Percentiles rank a stretch among this genome's conserved stretches.
These are phyloP conservation scores for Aspergillus jensenii DNA, from an alignment of 2,329 filamentous ascomycete genomes.

Conservation along the genomic window DNA sequence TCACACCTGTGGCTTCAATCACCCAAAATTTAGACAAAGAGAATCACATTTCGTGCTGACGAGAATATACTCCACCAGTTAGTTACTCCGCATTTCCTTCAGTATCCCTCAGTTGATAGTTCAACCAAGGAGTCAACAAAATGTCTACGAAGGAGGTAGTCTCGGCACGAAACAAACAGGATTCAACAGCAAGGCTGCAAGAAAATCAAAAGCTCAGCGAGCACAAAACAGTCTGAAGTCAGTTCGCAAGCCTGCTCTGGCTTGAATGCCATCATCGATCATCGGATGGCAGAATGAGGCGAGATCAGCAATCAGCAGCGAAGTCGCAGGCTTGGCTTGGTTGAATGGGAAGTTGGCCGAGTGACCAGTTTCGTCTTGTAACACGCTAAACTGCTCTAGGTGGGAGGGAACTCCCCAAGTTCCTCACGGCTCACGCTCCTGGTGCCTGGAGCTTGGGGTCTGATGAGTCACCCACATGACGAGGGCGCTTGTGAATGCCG, in stretches of 20 bases:
- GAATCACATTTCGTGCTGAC: too few relatives aligned
- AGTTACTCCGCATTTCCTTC: not conserved
- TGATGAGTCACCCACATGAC: slow-evolving; percentile 8
- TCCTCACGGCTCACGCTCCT: not conserved
- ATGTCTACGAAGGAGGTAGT: not conserved
- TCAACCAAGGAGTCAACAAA: not conserved
- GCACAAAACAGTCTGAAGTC: too few relatives aligned
- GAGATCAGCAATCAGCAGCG: slow-evolving; percentile 2
- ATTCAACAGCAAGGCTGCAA: too few relatives aligned
- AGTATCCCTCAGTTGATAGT: not conserved
- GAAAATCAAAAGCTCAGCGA: not conserved
- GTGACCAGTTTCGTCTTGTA: slow-evolving; percentile 2
- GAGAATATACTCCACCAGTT: too few relatives aligned
- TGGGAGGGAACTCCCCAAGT: not conserved
- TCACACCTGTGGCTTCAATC: too few relatives aligned
- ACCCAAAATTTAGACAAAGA: not conserved
- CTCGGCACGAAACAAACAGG: not conserved
- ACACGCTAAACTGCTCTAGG: slow-evolving; percentile 5
- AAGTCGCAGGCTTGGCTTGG: not conserved
- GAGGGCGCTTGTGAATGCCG: not conserved
- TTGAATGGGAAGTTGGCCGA: slow-evolving; percentile 5
- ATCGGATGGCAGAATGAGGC: not conserved
- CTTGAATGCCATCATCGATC: not conserved
- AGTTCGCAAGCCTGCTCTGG: not conserved
- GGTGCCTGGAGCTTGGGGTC: slow-evolving; percentile 6